These are phyloP conservation scores for Thermochaetoides dissita DNA, from an alignment of 2,329 filamentous ascomycete genomes.

Conservation along the genomic window DNA sequence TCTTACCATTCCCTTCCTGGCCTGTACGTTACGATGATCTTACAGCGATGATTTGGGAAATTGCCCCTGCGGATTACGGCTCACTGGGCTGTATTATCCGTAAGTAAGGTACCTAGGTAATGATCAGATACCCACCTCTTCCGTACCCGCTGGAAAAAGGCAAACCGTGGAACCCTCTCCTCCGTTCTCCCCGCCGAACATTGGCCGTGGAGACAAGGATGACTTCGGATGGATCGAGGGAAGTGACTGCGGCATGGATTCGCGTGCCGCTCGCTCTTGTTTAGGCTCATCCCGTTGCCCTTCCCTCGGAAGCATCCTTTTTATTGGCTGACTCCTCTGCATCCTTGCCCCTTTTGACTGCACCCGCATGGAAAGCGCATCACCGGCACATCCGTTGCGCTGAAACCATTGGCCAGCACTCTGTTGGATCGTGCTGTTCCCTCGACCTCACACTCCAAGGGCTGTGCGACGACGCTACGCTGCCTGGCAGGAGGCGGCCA, in stretches of 20 bases:
- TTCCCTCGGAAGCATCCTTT: conserved; percentile 6
- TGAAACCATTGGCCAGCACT: conserved; percentile 4
- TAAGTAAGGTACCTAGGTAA: too few relatives aligned
- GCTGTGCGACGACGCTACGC: not conserved
- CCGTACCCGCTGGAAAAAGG: too few relatives aligned
- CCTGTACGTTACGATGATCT: too few relatives aligned
- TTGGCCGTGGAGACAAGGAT: not conserved
- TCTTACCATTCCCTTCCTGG: too few relatives aligned
- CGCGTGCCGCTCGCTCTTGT: conserved; percentile 15
- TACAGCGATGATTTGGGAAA: too few relatives aligned
- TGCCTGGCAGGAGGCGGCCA: too few relatives aligned
- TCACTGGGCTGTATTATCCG: too few relatives aligned
- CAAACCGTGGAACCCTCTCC: not conserved
- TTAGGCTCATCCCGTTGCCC: conserved; percentile 20
- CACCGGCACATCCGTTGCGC: conserved; percentile 2
- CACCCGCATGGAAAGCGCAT: conserved; percentile 4
- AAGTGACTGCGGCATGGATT: conserved; percentile 12
- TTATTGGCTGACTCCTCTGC: not conserved
- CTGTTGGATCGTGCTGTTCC: not conserved
- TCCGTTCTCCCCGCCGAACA: not conserved
- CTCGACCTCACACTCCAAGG: conserved; percentile 1
- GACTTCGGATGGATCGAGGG: conserved; percentile 7
- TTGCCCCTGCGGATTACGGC: too few relatives aligned
- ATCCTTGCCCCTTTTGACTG: conserved; percentile 5
- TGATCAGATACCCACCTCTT: too few relatives aligned